phyloP scores from a whole-genome alignment of 2,329 filamentous ascomycete species.

The Fusarium dimerum region DNA sequence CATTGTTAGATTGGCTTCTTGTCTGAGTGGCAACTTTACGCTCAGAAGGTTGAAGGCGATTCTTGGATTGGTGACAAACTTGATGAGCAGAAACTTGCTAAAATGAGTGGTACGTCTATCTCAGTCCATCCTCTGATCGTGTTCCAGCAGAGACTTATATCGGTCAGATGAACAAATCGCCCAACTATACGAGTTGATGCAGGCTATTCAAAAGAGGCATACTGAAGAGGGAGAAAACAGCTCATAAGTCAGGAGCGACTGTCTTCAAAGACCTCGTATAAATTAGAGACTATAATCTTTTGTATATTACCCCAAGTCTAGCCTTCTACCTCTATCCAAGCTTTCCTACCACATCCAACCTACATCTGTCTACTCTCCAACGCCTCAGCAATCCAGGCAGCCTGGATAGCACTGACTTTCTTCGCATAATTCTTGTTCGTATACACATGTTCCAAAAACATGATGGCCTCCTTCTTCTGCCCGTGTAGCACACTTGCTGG shows the following conservation, averaged over 20 bases:
- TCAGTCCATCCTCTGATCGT: not conserved
- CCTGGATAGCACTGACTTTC: slow-evolving; percentile 63
- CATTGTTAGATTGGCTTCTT: slow-evolving; percentile 80
- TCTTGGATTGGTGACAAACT: slow-evolving; percentile 82
- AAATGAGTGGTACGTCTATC: slow-evolving; percentile 78
- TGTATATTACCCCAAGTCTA: slow-evolving; percentile 5
- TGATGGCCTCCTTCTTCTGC: slow-evolving; percentile 64
- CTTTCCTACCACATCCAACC: not conserved
- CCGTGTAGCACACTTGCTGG: slow-evolving; percentile 64
- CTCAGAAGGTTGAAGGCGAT: slow-evolving; percentile 87
- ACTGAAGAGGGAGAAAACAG: slow-evolving; percentile 28
- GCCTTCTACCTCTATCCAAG: slow-evolving; percentile 1
- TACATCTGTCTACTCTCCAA: slow-evolving; percentile 35
- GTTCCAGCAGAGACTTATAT: slow-evolving; percentile 5
- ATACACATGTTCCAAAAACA: slow-evolving; percentile 69
- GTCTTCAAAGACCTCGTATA: slow-evolving; percentile 10
- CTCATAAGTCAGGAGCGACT: slow-evolving; percentile 17
- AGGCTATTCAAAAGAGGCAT: slow-evolving; percentile 61
- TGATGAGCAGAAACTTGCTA: slow-evolving; percentile 80
- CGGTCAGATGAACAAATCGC: slow-evolving; percentile 82
- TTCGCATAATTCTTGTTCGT: slow-evolving; percentile 68
- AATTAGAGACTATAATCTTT: slow-evolving; percentile 16
- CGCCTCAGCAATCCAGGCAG: slow-evolving; percentile 58
- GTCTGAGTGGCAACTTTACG: slow-evolving; percentile 95
- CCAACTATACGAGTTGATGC: slow-evolving; percentile 93